Conservation (phyloP, 2,329 filamentous ascomycete genomes). For the Xylaria sp. region DNA sequence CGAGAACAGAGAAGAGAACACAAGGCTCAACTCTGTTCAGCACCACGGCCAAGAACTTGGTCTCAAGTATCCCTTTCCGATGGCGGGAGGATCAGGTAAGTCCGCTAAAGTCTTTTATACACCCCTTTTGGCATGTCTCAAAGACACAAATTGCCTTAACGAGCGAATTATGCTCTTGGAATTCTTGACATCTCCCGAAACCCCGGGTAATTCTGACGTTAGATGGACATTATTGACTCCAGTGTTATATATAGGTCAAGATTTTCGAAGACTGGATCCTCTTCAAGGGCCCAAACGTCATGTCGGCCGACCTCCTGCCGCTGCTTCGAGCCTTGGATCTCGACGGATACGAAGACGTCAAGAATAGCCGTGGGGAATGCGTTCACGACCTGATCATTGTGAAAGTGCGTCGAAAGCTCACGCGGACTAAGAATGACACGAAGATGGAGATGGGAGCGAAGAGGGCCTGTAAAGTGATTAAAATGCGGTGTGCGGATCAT, state of each 20-base stretch:
- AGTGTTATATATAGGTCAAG: too few relatives aligned
- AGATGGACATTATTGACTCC: too few relatives aligned
- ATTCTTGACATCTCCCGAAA: too few relatives aligned
- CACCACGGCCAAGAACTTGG: slow-evolving; percentile 12
- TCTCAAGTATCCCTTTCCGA: slow-evolving; percentile 18
- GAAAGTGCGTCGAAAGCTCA: slow-evolving; percentile 23
- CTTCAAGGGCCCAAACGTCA: slow-evolving; percentile 13
- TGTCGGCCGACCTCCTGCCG: slow-evolving; percentile 14
- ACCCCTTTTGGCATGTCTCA: too few relatives aligned
- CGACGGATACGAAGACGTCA: slow-evolving; percentile 26
- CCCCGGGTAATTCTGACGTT: too few relatives aligned
- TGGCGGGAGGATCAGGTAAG: slow-evolving; percentile 13
- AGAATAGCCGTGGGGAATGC: slow-evolving; percentile 1
- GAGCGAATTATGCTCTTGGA: too few relatives aligned
- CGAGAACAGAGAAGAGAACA: slow-evolving; percentile 8
- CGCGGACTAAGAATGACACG: neutral
- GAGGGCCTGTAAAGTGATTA: neutral
- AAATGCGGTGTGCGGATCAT: neutral
- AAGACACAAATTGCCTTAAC: too few relatives aligned
- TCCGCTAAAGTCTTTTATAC: too few relatives aligned
- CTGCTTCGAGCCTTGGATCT: slow-evolving; percentile 21
- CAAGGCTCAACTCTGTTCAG: slow-evolving; percentile 23
- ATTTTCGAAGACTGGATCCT: slow-evolving; percentile 26
- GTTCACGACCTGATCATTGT: slow-evolving; percentile 24
- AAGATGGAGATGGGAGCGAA: neutral